phyloP scores from a whole-genome alignment of 1,139 yeast genomes.

The Taphrina communis region DNA sequence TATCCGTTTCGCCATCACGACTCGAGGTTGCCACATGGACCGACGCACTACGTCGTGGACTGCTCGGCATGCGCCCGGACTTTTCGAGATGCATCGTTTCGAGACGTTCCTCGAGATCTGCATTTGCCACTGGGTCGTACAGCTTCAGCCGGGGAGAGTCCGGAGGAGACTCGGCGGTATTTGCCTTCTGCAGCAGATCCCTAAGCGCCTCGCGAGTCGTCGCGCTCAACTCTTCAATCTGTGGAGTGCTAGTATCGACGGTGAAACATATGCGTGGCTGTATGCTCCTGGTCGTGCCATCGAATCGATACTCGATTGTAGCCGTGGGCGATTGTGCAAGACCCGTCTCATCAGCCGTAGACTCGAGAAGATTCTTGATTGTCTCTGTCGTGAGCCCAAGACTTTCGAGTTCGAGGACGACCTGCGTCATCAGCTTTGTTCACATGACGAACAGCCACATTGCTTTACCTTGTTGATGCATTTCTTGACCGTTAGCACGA shows the following conservation, averaged over 20 bases:
- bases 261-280: slow-evolving; percentile 47
- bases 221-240: slow-evolving; percentile 23
- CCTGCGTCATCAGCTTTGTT: slow-evolving; percentile 49
- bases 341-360: slow-evolving; percentile 45
- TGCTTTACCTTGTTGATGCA: slow-evolving; percentile 32
- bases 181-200: slow-evolving; percentile 29
- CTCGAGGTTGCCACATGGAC: background rate
- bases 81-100: slow-evolving; percentile 6
- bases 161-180: background rate
- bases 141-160: slow-evolving; percentile 2
- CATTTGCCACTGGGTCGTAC: slow-evolving; percentile 27
- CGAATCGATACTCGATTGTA: slow-evolving; percentile 48
- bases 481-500: slow-evolving; percentile 11
- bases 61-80: background rate
- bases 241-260: slow-evolving; percentile 28
- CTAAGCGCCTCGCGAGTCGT: slow-evolving; percentile 35
- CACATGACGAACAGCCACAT: no score
- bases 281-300: slow-evolving; percentile 47
- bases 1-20: background rate
- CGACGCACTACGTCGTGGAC: background rate
- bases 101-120: slow-evolving; percentile 16
- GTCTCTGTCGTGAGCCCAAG: slow-evolving; percentile 54
- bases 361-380: slow-evolving; percentile 34
- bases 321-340: slow-evolving; percentile 39
- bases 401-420: slow-evolving; percentile 63